Percentiles rank a stretch among this genome's conserved stretches.
These are phyloP conservation scores for Fraxinus quadrangulata DNA, from an alignment of 257 asterid species.

Conservation along the genomic window DNA sequence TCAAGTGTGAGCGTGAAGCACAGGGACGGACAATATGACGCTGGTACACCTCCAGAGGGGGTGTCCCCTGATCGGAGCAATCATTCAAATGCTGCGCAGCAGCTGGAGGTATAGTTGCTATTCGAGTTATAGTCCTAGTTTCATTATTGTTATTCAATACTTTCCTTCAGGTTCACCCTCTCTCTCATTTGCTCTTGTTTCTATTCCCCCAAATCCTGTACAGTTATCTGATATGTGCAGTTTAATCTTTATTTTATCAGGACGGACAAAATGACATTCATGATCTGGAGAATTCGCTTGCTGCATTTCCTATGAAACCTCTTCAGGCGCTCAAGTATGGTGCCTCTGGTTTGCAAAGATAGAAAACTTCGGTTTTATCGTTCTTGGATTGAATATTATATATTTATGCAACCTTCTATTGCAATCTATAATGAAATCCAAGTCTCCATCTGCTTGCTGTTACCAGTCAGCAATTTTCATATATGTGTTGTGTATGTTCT, in stretches of 20 bases:
- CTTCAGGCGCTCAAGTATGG: neutral
- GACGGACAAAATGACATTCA: conserved; percentile 63
- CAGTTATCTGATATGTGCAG: conserved; percentile 17
- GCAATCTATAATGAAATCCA: neutral
- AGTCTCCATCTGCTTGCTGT: neutral
- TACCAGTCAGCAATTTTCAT: neutral
- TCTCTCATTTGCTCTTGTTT: conserved; percentile 6
- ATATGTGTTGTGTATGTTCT: neutral
- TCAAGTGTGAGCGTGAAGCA: conserved; percentile 48
- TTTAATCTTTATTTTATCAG: conserved; percentile 39
- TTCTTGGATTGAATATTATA: neutral
- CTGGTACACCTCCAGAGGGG: conserved; percentile 45
- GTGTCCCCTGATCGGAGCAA: conserved; percentile 38
- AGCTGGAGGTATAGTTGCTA: conserved; percentile 47
- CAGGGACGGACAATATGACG: conserved; percentile 43
- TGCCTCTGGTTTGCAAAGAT: neutral
- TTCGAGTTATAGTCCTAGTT: neutral
- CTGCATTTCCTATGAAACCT: neutral
- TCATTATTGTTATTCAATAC: neutral
- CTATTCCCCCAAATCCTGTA: neutral
- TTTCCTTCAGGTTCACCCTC: neutral
- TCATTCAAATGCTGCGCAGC: conserved; percentile 45
- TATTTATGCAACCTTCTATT: neutral
- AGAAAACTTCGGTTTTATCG: neutral
- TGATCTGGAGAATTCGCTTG: conserved; percentile 64